Base-by-base conservation (phyloP, 78 protist species). In the Dictyostelium brefeldianum region DNA sequence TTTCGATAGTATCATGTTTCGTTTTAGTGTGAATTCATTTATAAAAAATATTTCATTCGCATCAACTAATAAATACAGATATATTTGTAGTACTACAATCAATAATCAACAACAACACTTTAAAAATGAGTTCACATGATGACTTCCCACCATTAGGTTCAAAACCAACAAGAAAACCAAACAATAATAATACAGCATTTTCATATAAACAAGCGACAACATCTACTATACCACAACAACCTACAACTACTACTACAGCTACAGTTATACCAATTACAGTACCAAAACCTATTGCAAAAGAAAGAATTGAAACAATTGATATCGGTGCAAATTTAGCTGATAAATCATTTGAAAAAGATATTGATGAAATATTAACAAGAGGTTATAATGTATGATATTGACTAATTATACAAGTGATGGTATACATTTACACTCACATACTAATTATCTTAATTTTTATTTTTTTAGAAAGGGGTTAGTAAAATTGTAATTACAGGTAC, bases 241-340 rank as follows among this genome's bases (percentile, higher is more conserved):
- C 69, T 7, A 73, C 79, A 36, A 41, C 71, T 54, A 10, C 29
- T 47, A 22, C 53, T 15, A 18, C 22, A 51, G 11, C 83, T 14
- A 20, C 48, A 29, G 36, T 12, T 1, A 41, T 17, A 54, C 36
- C 81, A n/a, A 75, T n/a, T 41, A 11, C 15, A 75, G 31, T 25
- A 9, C 51, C 80, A 27, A 53, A 14, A n/a, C 18, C 81, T n/a
- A 62, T 62, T 18, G 18, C 18, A n/a, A 77, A 22, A 11, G 65
- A 47, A 10, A 46, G 12, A 56, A 31, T 36, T 56, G 51, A 56
- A 53, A 82, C 79, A 56, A 48, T 47, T n/a, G 96, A 93, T 80
- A 93, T 93, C 6, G 96, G 96, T 25, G 96, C 96, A 36, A 93
- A 93, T 57, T 69, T 93, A 53, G 89, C 96, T 43, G 89, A 78